Conservation (phyloP, 2,329 filamentous ascomycete genomes). For the Gremmenia infestans region DNA sequence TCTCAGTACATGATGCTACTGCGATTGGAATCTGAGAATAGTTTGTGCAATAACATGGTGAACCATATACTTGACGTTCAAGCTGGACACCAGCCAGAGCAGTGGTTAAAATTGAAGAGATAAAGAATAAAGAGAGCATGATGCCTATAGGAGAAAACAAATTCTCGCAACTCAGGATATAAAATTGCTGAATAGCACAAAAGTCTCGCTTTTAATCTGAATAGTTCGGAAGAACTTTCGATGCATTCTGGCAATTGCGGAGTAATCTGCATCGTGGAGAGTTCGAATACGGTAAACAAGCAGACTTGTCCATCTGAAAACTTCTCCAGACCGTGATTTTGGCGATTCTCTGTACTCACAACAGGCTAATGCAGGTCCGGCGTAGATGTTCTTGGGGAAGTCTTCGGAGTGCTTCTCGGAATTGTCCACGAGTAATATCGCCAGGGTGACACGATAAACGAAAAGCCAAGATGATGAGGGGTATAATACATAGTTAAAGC, state of each 20-base stretch:
- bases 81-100: slow-evolving; percentile 3
- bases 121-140: slow-evolving; percentile 14
- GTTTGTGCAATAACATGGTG: slow-evolving; percentile 47
- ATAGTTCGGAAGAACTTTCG: too few species aligned
- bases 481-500: too few species aligned
- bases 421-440: slow-evolving; percentile 12
- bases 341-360: not conserved
- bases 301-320: not conserved
- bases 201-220: too few species aligned
- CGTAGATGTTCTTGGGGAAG: not conserved
- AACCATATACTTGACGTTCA: not conserved
- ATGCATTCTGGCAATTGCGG: too few species aligned
- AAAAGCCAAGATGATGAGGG: not conserved
- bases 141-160: not conserved
- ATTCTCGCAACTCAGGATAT: not conserved
- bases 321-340: not conserved
- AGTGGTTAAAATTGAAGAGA: not conserved
- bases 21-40: slow-evolving; percentile 43
- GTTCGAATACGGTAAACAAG: not conserved
- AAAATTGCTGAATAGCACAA: not conserved
- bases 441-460: not conserved
- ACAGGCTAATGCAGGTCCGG: slow-evolving; percentile 5
- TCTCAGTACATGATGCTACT: slow-evolving; percentile 48
- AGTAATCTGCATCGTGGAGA: not conserved
- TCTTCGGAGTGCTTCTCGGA: not conserved